Conservation (phyloP, 495 filamentous ascomycete species). For the Penicillium samsonianum region DNA sequence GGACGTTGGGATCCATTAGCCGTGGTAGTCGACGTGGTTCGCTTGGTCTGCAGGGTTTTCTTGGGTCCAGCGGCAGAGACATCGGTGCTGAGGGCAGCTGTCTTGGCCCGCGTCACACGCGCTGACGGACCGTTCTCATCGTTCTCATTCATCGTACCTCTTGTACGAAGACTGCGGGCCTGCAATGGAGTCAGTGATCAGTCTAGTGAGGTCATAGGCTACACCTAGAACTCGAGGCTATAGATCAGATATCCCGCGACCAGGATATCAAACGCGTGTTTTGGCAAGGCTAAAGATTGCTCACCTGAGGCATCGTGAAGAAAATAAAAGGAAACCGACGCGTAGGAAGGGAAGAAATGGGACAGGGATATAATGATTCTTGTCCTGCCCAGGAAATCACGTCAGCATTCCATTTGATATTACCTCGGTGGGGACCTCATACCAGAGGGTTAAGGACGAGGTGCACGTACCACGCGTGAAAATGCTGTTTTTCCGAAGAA, state of each 20-base stretch:
- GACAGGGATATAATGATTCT: conserved; percentile 36
- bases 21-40: conserved; percentile 56
- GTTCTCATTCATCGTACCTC: conserved; percentile 83
- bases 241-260: conserved; percentile 9
- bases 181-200: conserved; percentile 30
- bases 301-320: conserved; percentile 49
- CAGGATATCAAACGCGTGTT: conserved; percentile 21
- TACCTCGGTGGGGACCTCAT: conserved; percentile 43
- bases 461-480: conserved; percentile 50
- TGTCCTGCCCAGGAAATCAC: conserved; percentile 26
- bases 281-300: conserved; percentile 21
- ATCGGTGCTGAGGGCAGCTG: conserved; percentile 65
- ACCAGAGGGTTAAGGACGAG: conserved; percentile 34
- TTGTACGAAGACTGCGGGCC: conserved; percentile 59
- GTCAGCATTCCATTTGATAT: conserved; percentile 47
- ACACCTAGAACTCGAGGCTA: not conserved
- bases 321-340: conserved; percentile 29
- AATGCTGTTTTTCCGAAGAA: conserved; percentile 33
- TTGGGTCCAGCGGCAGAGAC: conserved; percentile 61
- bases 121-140: conserved; percentile 82
- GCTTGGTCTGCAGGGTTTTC: conserved; percentile 76
- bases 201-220: conserved; percentile 2
- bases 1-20: conserved; percentile 55
- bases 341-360: conserved; percentile 30
- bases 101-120: conserved; percentile 90